Evolutionary conservation across 495 filamentous ascomycete species (phyloP).

Genomic region (Penicillium odoratum): DNA sequence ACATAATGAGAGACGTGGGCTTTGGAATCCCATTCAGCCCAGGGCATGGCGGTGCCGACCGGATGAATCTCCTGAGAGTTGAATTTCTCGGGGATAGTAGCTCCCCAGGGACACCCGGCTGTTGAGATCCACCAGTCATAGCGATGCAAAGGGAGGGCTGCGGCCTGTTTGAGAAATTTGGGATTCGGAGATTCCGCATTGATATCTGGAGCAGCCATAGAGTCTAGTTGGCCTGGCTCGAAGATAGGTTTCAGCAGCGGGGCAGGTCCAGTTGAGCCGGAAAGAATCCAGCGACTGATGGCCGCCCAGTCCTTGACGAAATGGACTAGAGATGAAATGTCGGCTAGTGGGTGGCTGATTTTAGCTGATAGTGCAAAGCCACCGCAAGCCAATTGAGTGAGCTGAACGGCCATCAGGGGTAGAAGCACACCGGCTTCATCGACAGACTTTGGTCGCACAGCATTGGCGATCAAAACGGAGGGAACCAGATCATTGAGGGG

Average conservation of each 20-base stretch:
- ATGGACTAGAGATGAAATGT: slow-evolving; percentile 45
- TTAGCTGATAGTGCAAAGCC: slow-evolving; percentile 43
- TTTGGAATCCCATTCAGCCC: slow-evolving; percentile 27
- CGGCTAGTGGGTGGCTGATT: slow-evolving; percentile 47
- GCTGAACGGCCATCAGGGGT: slow-evolving; percentile 38
- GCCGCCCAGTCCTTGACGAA: slow-evolving; percentile 49
- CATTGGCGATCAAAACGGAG: slow-evolving; percentile 9
- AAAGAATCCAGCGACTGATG: slow-evolving; percentile 21
- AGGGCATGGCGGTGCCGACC: slow-evolving; percentile 24
- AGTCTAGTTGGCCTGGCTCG: slow-evolving; percentile 30
- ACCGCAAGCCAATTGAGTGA: slow-evolving; percentile 42
- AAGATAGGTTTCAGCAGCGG: slow-evolving; percentile 24
- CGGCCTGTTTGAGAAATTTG: slow-evolving; percentile 13
- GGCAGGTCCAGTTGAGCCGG: background rate
- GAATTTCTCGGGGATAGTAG: slow-evolving; percentile 19
- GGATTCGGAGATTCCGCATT: slow-evolving; percentile 22
- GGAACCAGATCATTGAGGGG: slow-evolving; percentile 16
- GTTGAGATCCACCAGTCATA: slow-evolving; percentile 35
- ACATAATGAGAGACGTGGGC: slow-evolving; percentile 22
- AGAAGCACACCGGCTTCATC: slow-evolving; percentile 7
- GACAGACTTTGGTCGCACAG: background rate
- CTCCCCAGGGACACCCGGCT: slow-evolving; percentile 12
- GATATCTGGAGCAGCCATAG: slow-evolving; percentile 30
- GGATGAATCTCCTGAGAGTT: slow-evolving; percentile 13
- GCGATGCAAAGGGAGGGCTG: slow-evolving; percentile 27